Base-by-base conservation (phyloP, 139 green algal species). In the Dunaliella primolecta region DNA sequence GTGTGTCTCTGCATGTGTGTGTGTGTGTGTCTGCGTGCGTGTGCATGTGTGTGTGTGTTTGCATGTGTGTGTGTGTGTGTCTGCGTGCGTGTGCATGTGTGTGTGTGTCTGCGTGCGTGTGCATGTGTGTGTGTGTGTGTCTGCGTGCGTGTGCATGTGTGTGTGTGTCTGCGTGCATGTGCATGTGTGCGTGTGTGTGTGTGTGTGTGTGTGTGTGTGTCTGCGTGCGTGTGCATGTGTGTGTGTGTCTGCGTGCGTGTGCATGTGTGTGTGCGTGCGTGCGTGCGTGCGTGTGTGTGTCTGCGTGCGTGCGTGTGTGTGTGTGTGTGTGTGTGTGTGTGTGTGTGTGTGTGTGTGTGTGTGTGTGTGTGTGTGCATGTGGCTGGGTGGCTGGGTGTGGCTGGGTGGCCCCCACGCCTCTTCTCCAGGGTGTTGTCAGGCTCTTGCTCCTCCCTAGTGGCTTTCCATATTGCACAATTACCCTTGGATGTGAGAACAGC, bases 311-410 rank as follows among this genome's bases (percentile, higher is more conserved):
- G 46, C 15, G 46, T 15, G 15, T 64, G 46, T 64, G 46, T 64
- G 46, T 64, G 46, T 64, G 46, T 64, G 46, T 64, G 46, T 64
- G 46, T 64, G 46, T 64, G 46, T 64, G 46, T 64, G 46, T 64
- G 46, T 64, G 46, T 64, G 46, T 64, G 46, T 64, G 46, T 64
- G 46, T 64, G 46, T 64, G 46, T 64, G 46, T 25, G 46, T 15
- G 46, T 64, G 7, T 64, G 46, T 64, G 34, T 36, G 20, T 37
- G 1, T 80, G 57, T 95, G n/a, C n/a, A n/a, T n/a, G n/a, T n/a
- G n/a, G n/a, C n/a, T n/a, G n/a, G n/a, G n/a, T n/a, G n/a, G n/a
- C n/a, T n/a, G n/a, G n/a, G n/a, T n/a, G n/a, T n/a, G n/a, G n/a
- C n/a, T n/a, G n/a, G n/a, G n/a, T n/a, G n/a, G n/a, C n/a, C n/a